phyloP scores from a whole-genome alignment of 805 yeast genomes.

The Saccharomycopsis vini region DNA sequence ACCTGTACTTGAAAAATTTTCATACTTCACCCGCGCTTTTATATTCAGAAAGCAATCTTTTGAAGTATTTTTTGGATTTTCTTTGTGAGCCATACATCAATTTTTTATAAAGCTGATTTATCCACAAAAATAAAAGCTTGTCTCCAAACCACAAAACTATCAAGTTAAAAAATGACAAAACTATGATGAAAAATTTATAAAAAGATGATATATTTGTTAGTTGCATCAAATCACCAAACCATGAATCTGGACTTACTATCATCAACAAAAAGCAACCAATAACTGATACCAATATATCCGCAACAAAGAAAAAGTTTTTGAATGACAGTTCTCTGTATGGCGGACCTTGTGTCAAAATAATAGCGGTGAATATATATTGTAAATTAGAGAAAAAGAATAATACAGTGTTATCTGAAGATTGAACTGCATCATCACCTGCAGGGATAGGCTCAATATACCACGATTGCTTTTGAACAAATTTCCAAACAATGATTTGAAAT shows the following conservation, averaged over 20 bases:
- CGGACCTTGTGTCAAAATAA: constrained; percentile 82
- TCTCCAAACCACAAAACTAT: constrained; percentile 38
- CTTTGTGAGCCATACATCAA: constrained; percentile 10
- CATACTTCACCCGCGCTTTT: no score
- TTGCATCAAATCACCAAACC: constrained; percentile 65
- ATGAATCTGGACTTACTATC: constrained; percentile 40
- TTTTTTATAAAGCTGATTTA: constrained; percentile 27
- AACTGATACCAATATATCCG: constrained; percentile 45
- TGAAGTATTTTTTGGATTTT: constrained; percentile 17
- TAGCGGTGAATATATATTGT: constrained; percentile 80
- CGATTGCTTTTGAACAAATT: constrained; percentile 39
- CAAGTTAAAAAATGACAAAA: constrained; percentile 42
- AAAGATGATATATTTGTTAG: constrained; percentile 48
- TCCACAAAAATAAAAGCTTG: constrained; percentile 31
- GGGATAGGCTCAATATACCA: constrained; percentile 83
- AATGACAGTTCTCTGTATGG: constrained; percentile 79
- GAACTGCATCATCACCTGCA: constrained; percentile 73
- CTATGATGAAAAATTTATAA: constrained; percentile 45
- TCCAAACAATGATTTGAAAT: constrained; percentile 69
- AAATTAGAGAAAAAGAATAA: constrained; percentile 74
- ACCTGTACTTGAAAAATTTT: no score
- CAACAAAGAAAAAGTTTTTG: constrained; percentile 61
- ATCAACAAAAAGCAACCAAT: constrained; percentile 46
- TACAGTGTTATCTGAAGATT: constrained; percentile 83
- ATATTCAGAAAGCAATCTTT: constrained; percentile 13